A percentile compares a stretch with the other conserved stretches of the same genome.
Evolutionary conservation across 1,284 basidiomycete species (phyloP).

Genomic region (Volvariella surrecta): DNA sequence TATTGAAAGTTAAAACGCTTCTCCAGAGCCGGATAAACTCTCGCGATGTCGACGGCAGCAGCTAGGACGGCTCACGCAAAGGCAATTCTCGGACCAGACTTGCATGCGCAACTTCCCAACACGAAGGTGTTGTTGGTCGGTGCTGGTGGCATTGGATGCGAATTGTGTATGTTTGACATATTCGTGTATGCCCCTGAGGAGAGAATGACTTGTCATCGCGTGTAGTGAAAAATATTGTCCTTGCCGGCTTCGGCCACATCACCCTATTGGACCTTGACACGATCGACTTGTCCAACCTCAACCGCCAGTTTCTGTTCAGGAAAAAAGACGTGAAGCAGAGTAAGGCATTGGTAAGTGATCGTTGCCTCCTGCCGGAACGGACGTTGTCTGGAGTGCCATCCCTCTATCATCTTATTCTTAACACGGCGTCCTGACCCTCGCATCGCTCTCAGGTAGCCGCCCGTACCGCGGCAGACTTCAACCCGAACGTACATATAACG

Average conservation of each 20-base stretch:
- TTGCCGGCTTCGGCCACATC: constrained; percentile 89
- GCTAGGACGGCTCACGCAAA: constrained; percentile 42
- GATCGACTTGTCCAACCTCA: constrained; percentile 97
- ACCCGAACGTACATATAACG: constrained; percentile 82
- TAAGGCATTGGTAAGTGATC: constrained; percentile 71
- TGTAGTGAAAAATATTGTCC: constrained; percentile 91
- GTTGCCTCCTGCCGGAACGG: background rate
- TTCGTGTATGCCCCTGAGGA: background rate
- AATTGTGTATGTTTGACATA: constrained; percentile 69
- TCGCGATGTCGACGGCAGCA: constrained; percentile 27
- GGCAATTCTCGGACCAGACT: constrained; percentile 69
- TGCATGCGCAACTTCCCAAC: constrained; percentile 48
- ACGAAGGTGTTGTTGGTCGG: constrained; percentile 87
- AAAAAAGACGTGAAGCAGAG: constrained; percentile 98
- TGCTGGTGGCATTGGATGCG: constrained; percentile 96
- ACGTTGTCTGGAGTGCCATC: too few relatives aligned
- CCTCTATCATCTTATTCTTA: too few relatives aligned
- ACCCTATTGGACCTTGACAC: constrained; percentile 96
- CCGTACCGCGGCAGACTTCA: constrained; percentile 84
- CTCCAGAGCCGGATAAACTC: too few relatives aligned
- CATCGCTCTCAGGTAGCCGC: constrained; percentile 63
- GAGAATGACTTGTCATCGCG: constrained; percentile 1
- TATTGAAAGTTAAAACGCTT: too few relatives aligned
- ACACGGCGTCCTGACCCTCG: constrained; percentile 8
- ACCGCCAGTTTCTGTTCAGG: constrained; percentile 95